phyloP scores from a whole-genome alignment of 805 yeast species.

The Saccharomycopsis schoenii region DNA sequence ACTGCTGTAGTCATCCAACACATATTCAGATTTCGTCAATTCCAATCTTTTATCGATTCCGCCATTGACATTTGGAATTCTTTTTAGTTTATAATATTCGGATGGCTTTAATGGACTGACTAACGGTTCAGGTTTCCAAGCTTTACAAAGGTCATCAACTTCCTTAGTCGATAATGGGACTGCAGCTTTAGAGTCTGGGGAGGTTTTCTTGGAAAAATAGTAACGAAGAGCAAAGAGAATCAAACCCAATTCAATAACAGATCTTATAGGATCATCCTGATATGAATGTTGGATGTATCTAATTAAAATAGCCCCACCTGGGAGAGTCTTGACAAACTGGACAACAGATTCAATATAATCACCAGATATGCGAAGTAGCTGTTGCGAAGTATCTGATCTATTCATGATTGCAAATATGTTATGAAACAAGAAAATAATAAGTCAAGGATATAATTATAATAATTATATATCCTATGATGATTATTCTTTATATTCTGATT shows the following conservation, averaged over 20 bases:
- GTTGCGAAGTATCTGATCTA: background rate
- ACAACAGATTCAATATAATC: constrained; percentile 1
- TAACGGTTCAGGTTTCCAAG: constrained; percentile 88
- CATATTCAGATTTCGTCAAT: constrained; percentile 23
- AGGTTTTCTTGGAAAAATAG: constrained; percentile 57
- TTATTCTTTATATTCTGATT: background rate
- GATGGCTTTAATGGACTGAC: constrained; percentile 41
- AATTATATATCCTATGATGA: too few relatives aligned
- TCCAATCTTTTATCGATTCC: constrained; percentile 34
- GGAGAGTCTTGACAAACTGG: constrained; percentile 15
- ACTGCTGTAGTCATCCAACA: constrained; percentile 3
- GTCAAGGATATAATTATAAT: background rate
- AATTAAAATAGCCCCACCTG: constrained; percentile 24
- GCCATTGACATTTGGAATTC: constrained; percentile 56
- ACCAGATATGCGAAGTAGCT: background rate
- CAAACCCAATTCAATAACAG: constrained; percentile 67
- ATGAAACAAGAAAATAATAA: background rate
- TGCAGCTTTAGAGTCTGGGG: constrained; percentile 60
- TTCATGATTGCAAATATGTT: background rate
- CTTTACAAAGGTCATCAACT: constrained; percentile 72
- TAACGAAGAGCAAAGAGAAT: constrained; percentile 77
- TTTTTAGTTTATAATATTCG: constrained; percentile 53
- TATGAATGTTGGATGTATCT: constrained; percentile 78
- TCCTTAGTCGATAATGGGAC: constrained; percentile 54
- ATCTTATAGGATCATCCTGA: constrained; percentile 87